Conservation (phyloP, 345 rosid species). For the Arabis hirsuta region DNA sequence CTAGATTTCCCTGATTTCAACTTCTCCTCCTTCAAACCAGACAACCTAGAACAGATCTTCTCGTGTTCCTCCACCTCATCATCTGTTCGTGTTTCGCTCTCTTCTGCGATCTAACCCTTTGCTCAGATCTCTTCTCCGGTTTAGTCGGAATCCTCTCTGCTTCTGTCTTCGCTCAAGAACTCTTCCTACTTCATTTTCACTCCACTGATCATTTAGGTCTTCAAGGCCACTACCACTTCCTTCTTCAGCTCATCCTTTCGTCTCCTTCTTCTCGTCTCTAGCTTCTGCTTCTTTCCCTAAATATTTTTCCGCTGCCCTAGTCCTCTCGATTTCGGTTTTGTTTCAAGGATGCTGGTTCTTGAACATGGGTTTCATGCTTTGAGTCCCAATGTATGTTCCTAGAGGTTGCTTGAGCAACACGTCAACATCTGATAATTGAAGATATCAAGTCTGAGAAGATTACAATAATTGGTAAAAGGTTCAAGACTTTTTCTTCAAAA, state of each 20-base stretch:
- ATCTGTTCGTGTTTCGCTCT: conserved; percentile 71
- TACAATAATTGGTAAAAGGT: neutral
- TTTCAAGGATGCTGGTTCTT: conserved; percentile 90
- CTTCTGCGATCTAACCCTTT: conserved; percentile 55
- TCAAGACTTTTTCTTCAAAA: neutral
- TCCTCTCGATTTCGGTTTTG: conserved; percentile 64
- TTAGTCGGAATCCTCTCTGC: conserved; percentile 65
- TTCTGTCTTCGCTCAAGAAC: conserved; percentile 78
- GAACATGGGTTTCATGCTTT: conserved; percentile 86
- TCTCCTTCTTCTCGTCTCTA: conserved; percentile 63
- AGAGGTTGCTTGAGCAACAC: conserved; percentile 58
- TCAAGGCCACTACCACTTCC: conserved; percentile 92
- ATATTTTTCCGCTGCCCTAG: conserved; percentile 60
- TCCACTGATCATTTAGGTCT: conserved; percentile 82
- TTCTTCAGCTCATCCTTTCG: conserved; percentile 71
- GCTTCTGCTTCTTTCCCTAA: conserved; percentile 54
- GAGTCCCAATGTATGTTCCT: conserved; percentile 73
- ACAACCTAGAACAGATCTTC: conserved; percentile 79
- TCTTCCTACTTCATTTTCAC: conserved; percentile 88
- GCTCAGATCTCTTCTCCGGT: conserved; percentile 54
- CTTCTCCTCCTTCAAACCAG: conserved; percentile 58
- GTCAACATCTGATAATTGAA: conserved; percentile 30
- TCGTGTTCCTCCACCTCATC: conserved; percentile 79
- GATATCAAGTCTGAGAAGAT: conserved; percentile 2
- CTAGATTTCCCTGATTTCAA: conserved; percentile 61